phyloP scores from a whole-genome alignment of 2,329 filamentous ascomycete species.

The Aspergillus sp. region DNA sequence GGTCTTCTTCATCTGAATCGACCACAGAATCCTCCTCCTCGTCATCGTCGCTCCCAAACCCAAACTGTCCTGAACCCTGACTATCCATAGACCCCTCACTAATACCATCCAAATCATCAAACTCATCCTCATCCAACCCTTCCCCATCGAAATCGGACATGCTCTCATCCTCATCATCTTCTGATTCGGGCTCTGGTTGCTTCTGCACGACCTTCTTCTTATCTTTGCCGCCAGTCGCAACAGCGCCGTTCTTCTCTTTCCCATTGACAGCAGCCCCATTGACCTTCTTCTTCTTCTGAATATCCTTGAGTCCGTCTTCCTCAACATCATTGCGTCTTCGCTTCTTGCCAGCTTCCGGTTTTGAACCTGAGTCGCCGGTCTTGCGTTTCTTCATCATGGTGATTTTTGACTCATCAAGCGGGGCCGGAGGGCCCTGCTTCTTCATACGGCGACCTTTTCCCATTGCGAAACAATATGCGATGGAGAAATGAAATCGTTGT shows the following conservation, averaged over 20 bases:
- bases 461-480: slow-evolving; percentile 57
- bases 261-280: slow-evolving; percentile 25
- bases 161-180: slow-evolving; percentile 45
- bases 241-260: slow-evolving; percentile 14
- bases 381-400: slow-evolving; percentile 75
- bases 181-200: slow-evolving; percentile 33
- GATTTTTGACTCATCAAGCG: slow-evolving; percentile 70
- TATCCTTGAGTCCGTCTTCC: slow-evolving; percentile 40
- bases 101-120: slow-evolving; percentile 44
- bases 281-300: slow-evolving; percentile 41
- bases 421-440: slow-evolving; percentile 85
- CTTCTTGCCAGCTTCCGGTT: slow-evolving; percentile 63
- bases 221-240: slow-evolving; percentile 13
- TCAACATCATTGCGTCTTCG: slow-evolving; percentile 54
- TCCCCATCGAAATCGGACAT: slow-evolving; percentile 30
- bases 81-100: slow-evolving; percentile 50
- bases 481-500: slow-evolving; percentile 7
- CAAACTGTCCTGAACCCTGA: slow-evolving; percentile 42
- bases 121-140: slow-evolving; percentile 47
- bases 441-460: slow-evolving; percentile 89
- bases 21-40: slow-evolving; percentile 55
- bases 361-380: slow-evolving; percentile 63
- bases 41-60: slow-evolving; percentile 57
- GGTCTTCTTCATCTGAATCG: slow-evolving; percentile 69
- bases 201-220: slow-evolving; percentile 40